Conservation (phyloP, 176 grass and related monocot genomes). For the Dendrocalamus sinicus region DNA sequence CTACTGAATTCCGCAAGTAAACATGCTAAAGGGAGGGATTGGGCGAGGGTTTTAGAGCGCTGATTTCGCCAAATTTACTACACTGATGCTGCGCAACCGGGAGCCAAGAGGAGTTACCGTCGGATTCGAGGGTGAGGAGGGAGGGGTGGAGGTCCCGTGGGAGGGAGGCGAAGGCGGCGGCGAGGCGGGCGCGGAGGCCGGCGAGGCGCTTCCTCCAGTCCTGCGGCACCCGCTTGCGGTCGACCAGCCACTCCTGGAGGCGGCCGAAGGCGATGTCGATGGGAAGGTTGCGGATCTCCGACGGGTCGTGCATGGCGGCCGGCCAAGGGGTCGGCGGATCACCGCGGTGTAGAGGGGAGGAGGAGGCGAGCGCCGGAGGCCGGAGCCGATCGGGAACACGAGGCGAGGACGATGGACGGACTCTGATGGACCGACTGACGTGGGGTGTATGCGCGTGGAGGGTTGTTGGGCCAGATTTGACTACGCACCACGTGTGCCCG, state of each 20-base stretch:
- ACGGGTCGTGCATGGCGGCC: constrained; percentile 64
- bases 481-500: neutral
- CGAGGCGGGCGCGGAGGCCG: constrained; percentile 60
- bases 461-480: neutral
- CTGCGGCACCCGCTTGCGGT: constrained; percentile 86
- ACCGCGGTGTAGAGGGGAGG: neutral
- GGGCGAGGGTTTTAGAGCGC: neutral
- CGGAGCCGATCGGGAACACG: constrained; percentile 18
- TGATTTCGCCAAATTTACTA: neutral
- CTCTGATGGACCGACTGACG: neutral
- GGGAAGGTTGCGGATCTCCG: constrained; percentile 76
- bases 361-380: constrained; percentile 7
- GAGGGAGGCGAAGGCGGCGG: constrained; percentile 60
- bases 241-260: constrained; percentile 97
- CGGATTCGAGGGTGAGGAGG: constrained; percentile 64
- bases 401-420: neutral
- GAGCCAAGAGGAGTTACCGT: constrained; percentile 49
- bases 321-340: neutral
- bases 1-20: neutral
- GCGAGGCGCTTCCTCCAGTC: constrained; percentile 90
- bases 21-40: neutral
- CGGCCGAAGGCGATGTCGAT: constrained; percentile 90
- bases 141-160: constrained; percentile 77
- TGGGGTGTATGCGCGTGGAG: neutral
- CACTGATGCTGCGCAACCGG: neutral